Evolutionary conservation across 208 protist species (phyloP), one percentile per base, ranked within the genome.

Genomic region (Strigomonas culicis): DNA sequence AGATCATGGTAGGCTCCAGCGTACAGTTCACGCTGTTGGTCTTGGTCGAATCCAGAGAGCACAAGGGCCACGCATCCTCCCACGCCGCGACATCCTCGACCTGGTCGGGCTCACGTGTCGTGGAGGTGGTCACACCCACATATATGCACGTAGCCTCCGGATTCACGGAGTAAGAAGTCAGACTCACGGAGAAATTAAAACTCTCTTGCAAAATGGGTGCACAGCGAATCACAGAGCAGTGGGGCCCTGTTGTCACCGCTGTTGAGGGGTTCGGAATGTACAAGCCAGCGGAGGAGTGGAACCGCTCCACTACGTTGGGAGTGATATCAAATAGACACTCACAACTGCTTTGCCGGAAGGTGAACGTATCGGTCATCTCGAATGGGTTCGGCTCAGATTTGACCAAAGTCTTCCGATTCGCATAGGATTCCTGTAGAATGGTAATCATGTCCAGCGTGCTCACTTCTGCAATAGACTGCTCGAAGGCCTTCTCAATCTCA

Each of bases 1-100:
- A 89, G 22, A 93, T 87, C 75, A 95, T 92, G 1, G 80, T 75
- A 11, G 87, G 85, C 66, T 86, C 79, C 43, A 92, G 79, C 50
- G 71, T 89, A 75, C 87, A 96, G 70, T 93, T 92, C n/a, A 89
- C 69, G 67, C 73, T 92, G 63, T 93, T 96, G 15, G 84, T 89
- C 15, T 74, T 55, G 7, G 41, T 68, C 0, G 81, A 84, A 63
- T 96, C 87, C 43, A 78, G 53, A 71, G 68, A 88, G 76, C 87
- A 96, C 30, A 96, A 73, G 15, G 82, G 75, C 90, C 90, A 96
- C 19, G 79, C 81, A 60, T 94, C 82, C 51, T 81, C 70, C 77
- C 84, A 92, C 47, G 41, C 62, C 21, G 77, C 74, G 11, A 93
- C 82, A 55, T 90, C 80, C 43, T 84, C 74, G 47, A 67, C 70